Evolutionary conservation across 306 rosid genomes (phyloP).

Genomic region (Sophora flavescens): DNA sequence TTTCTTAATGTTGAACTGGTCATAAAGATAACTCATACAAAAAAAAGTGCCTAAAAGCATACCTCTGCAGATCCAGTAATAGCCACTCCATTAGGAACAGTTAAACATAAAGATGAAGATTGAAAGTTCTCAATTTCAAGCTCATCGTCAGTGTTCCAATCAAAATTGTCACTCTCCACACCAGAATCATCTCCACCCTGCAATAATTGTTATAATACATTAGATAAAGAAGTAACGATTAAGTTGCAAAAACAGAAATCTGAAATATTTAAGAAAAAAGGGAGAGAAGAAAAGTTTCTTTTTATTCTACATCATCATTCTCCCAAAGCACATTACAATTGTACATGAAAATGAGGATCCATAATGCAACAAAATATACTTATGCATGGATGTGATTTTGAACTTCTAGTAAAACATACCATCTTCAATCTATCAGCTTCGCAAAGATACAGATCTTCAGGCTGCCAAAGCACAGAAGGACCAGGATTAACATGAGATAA

Average conservation of each 20-base stretch:
- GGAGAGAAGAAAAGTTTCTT: not conserved
- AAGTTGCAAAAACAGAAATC: constrained; percentile 21
- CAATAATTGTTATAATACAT: constrained; percentile 39
- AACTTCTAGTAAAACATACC: constrained; percentile 49
- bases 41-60: constrained; percentile 19
- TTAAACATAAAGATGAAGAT: constrained; percentile 57
- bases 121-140: constrained; percentile 72
- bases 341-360: constrained; percentile 36
- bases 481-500: constrained; percentile 15
- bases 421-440: constrained; percentile 44
- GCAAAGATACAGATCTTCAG: constrained; percentile 33
- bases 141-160: constrained; percentile 94
- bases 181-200: constrained; percentile 78
- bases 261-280: constrained; percentile 3
- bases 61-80: constrained; percentile 62
- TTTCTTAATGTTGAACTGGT: constrained; percentile 12
- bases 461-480: constrained; percentile 45
- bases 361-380: constrained; percentile 32
- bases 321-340: constrained; percentile 4
- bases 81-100: constrained; percentile 59
- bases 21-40: constrained; percentile 2
- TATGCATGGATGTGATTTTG: constrained; percentile 8
- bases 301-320: constrained; percentile 7
- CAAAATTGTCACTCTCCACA: constrained; percentile 59
- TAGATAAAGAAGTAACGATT: constrained; percentile 18